phyloP scores from a whole-genome alignment of 2,329 filamentous ascomycete genomes.

The Thelonectria discophora region DNA sequence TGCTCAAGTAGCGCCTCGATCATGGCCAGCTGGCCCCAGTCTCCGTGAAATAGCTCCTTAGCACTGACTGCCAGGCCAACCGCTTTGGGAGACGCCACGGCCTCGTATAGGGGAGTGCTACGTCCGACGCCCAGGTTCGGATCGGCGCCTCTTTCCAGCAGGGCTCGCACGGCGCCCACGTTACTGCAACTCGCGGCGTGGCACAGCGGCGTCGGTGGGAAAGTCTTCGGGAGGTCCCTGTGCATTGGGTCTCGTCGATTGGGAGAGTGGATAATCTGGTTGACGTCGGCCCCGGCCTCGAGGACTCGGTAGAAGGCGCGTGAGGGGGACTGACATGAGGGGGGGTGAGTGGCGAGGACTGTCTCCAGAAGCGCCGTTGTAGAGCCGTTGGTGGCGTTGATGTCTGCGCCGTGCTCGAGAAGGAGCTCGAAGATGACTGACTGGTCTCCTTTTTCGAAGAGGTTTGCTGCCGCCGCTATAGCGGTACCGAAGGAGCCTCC shows the following conservation, averaged over 20 bases:
- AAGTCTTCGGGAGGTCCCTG: too few species aligned
- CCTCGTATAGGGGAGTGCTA: not conserved
- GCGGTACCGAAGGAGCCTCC: too few species aligned
- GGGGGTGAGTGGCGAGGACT: not conserved
- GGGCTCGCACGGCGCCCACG: not conserved
- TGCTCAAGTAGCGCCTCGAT: not conserved
- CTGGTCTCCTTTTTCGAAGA: too few species aligned
- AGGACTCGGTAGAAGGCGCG: not conserved
- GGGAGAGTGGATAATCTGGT: not conserved
- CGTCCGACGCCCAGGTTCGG: not conserved
- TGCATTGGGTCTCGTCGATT: too few species aligned
- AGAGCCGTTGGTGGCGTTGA: not conserved
- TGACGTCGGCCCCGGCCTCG: not conserved
- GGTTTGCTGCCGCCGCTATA: too few species aligned
- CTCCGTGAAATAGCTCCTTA: too few species aligned
- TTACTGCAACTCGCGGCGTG: not conserved
- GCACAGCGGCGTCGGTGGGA: not conserved
- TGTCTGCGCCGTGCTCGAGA: not conserved
- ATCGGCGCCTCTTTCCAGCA: not conserved
- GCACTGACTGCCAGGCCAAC: not conserved
- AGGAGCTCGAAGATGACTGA: not conserved
- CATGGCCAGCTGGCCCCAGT: too few species aligned
- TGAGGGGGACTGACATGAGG: too few species aligned
- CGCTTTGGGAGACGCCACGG: too few species aligned
- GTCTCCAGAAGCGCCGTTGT: not conserved